Evolutionary conservation across 2,329 filamentous ascomycete species (phyloP), one percentile per base, ranked within the genome.

Genomic region (Immersiporthe knoxdaviesiana): DNA sequence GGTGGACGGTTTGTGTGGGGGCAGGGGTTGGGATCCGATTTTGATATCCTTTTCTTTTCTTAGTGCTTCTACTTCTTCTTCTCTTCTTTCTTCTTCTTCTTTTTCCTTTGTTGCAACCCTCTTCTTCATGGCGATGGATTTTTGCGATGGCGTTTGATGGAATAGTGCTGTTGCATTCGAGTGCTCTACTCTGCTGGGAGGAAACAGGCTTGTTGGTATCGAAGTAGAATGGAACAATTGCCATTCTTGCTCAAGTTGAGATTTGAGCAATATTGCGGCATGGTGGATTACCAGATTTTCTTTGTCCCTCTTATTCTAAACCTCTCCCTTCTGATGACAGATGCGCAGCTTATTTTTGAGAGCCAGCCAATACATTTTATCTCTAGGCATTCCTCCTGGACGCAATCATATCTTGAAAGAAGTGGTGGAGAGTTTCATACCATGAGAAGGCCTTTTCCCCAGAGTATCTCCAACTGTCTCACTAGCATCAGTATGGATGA

Each of bases 81-180:
- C 8, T 47, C n/a, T 60, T 37, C 1, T 59, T 32, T 2, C 27
- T 65, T 4, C 39, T 30, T 60, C 1, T 39, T 59, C n/a, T 24
- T 50, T 39, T n/a, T 59, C 5, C 7, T 37, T 37, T 16, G 35
- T 30, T 30, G 24, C 24, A 18, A 56, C 4, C 52, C 52, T 47
- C 5, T 47, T n/a, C 12, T 54, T 7, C 24, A 8, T 30, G 52
- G 27, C 14, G 50, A n/a, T 32, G 16, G 61, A 54, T 30, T 24
- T 35, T 47, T 65, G 68, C 62, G 61, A 47, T 24, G 68, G 68
- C 68, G 68, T 70, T 70, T 47, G 30, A 37, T 44, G 65, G 61
- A 62, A 50, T 50, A 44, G n/a, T 52, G 30, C 50, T 47, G 21
- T 50, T 32, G 16, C 35, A 44, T 2, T 18, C 59, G 21, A n/a